Evolutionary conservation across 2,329 filamentous ascomycete species (phyloP), one percentile per base, ranked within the genome.

Genomic region (Ilyonectria sp.): DNA sequence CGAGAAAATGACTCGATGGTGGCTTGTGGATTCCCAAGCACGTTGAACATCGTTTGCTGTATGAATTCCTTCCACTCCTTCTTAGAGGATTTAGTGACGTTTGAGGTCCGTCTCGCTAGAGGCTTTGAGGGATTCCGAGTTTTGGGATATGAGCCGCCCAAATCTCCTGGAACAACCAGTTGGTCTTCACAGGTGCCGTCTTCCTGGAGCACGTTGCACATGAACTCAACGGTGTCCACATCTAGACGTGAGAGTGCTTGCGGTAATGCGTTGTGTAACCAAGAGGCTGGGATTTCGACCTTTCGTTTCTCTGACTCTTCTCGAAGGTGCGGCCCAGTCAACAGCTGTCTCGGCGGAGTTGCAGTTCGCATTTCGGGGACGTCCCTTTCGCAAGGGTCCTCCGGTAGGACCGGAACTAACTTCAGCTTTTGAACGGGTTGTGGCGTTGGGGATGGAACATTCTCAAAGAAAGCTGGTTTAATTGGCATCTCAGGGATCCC

Each of bases 31-130:
- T 89, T 85, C 70, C 88, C 89, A 54, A 93, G 82, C 7, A 91
- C 86, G 71, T 87, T 87, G 75, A 92, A 92, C 7, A 92, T 80
- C 56, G 87, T 89, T 74, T 92, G 91, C 69, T 91, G 87, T 35
- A 88, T 84, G 72, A 92, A 92, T 1, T 83, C 75, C 69, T 85
- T 87, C 88, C 90, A 92, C 65, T 88, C 82, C 13, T 80, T 75
- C 61, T 68, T 74, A 2, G 72, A 73, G 2, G 69, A 69, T 15
- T 61, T 63, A 13, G 61, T 53, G 9, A 31, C 23, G 35, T 55
- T 50, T 6, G 35, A 58, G 8, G 64, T 57, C 29, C 35, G 70
- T 15, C 49, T 75, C 63, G 11, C 66, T 50, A 63, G 49, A 54
- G 33, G 72, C 54, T 52, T 67, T 54, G 56, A 63, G 47, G 53